Conservation (phyloP, 2,329 filamentous ascomycete species). For the Pseudocercospora crystallina region DNA sequence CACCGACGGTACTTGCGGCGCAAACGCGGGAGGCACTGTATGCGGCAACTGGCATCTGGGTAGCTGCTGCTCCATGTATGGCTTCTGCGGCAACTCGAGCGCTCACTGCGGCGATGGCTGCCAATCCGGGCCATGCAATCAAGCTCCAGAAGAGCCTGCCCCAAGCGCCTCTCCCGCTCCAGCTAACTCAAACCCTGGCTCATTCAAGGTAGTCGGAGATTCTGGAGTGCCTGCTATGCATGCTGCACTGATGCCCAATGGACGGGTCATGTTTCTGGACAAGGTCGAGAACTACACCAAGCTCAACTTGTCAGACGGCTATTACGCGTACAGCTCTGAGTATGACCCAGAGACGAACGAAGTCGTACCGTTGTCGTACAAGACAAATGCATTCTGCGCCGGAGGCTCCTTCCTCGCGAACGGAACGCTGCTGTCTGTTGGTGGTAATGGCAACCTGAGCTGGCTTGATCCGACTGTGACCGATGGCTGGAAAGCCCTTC, state of each 20-base stretch:
- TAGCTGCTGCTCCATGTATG: slow-evolving; percentile 58
- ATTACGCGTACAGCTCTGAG: slow-evolving; percentile 61
- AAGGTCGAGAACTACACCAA: slow-evolving; percentile 64
- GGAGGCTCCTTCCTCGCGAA: slow-evolving; percentile 60
- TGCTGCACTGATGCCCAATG: slow-evolving; percentile 59
- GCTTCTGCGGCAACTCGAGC: slow-evolving; percentile 51
- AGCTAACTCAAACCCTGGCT: slow-evolving; percentile 45
- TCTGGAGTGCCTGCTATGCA: slow-evolving; percentile 66
- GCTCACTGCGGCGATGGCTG: slow-evolving; percentile 55
- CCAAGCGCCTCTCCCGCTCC: slow-evolving; percentile 49
- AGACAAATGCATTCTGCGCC: slow-evolving; percentile 63
- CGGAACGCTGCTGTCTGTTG: slow-evolving; percentile 55
- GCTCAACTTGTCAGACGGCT: slow-evolving; percentile 53
- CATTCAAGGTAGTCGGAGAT: slow-evolving; percentile 52
- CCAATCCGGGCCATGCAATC: slow-evolving; percentile 54
- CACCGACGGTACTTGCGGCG: slow-evolving; percentile 56
- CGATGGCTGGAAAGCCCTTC: slow-evolving; percentile 59
- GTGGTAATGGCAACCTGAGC: slow-evolving; percentile 57
- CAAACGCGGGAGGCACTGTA: slow-evolving; percentile 48
- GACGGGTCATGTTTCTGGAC: slow-evolving; percentile 60
- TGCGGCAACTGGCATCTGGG: slow-evolving; percentile 56
- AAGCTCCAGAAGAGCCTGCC: slow-evolving; percentile 40
- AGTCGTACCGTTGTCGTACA: slow-evolving; percentile 49
- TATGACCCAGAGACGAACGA: slow-evolving; percentile 55
- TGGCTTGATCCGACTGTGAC: slow-evolving; percentile 59